These are phyloP conservation scores for Funneliformis caledonium DNA, from an alignment of 371 early-diverging fungal species.

Conservation along the genomic window DNA sequence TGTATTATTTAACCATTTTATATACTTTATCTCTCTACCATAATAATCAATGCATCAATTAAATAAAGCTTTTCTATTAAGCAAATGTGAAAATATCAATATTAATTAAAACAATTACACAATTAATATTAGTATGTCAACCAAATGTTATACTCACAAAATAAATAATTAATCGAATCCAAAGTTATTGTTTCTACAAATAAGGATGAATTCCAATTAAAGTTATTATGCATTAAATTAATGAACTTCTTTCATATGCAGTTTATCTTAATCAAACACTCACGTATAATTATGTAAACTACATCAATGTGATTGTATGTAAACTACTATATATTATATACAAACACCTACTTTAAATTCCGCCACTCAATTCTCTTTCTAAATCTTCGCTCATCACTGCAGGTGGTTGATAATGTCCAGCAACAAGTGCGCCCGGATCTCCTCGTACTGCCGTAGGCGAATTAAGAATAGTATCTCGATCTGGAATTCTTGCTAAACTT, in stretches of 20 bases:
- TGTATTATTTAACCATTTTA: too few relatives aligned
- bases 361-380: conserved; percentile 59
- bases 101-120: too few relatives aligned
- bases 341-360: neutral
- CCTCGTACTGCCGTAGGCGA: conserved; percentile 35
- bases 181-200: neutral
- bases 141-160: neutral
- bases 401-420: conserved; percentile 28
- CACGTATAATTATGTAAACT: neutral
- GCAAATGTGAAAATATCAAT: too few relatives aligned
- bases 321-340: neutral
- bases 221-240: too few relatives aligned
- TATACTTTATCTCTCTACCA: too few relatives aligned
- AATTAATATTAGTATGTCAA: too few relatives aligned
- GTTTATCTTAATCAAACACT: too few relatives aligned
- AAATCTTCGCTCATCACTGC: conserved; percentile 54
- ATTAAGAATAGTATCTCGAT: conserved; percentile 39
- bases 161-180: neutral
- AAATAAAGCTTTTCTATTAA: too few relatives aligned
- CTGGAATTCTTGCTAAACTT: conserved; percentile 34
- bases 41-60: too few relatives aligned
- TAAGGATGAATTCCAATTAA: neutral
- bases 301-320: neutral
- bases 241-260: too few relatives aligned
- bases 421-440: conserved; percentile 16